Evolutionary conservation across 2,329 filamentous ascomycete species (phyloP).

Genomic region (Ophiocordyceps camponoti-floridani): DNA sequence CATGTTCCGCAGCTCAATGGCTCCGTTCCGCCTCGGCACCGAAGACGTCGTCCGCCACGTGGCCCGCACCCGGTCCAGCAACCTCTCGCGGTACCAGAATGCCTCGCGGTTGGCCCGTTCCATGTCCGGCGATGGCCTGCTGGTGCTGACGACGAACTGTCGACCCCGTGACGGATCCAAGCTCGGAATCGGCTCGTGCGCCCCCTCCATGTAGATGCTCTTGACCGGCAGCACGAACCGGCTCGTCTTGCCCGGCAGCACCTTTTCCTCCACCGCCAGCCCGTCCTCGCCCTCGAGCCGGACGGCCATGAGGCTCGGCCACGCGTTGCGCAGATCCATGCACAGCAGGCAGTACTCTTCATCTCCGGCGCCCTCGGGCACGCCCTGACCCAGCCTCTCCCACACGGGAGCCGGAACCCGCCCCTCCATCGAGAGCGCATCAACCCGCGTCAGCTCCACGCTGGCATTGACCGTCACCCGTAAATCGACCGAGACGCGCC

Average conservation of each 20-base stretch:
- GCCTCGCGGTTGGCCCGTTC: slow-evolving; percentile 64
- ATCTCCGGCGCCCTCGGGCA: slow-evolving; percentile 18
- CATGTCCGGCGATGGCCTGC: slow-evolving; percentile 59
- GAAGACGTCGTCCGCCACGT: slow-evolving; percentile 49
- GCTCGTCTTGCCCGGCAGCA: slow-evolving; percentile 50
- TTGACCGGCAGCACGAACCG: slow-evolving; percentile 61
- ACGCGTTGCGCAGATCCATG: slow-evolving; percentile 75
- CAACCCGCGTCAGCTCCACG: slow-evolving; percentile 63
- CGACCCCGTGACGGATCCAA: slow-evolving; percentile 67
- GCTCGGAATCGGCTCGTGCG: slow-evolving; percentile 60
- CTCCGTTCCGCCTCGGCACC: slow-evolving; percentile 37
- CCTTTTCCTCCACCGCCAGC: slow-evolving; percentile 31
- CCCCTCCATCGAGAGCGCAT: slow-evolving; percentile 56
- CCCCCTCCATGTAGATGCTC: slow-evolving; percentile 58
- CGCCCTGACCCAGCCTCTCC: slow-evolving; percentile 21
- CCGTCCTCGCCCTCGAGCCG: slow-evolving; percentile 36
- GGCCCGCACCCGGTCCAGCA: slow-evolving; percentile 53
- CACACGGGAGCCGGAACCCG: slow-evolving; percentile 46
- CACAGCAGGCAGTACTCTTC: slow-evolving; percentile 62
- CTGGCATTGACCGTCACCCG: slow-evolving; percentile 86
- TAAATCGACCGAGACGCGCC: slow-evolving; percentile 64
- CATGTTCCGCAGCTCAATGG: slow-evolving; percentile 60
- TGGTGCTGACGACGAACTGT: slow-evolving; percentile 80
- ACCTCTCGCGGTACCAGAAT: slow-evolving; percentile 80
- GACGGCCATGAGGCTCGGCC: slow-evolving; percentile 63